phyloP scores from a whole-genome alignment of 2,329 filamentous ascomycete species.

The Botrytis tulipae region DNA sequence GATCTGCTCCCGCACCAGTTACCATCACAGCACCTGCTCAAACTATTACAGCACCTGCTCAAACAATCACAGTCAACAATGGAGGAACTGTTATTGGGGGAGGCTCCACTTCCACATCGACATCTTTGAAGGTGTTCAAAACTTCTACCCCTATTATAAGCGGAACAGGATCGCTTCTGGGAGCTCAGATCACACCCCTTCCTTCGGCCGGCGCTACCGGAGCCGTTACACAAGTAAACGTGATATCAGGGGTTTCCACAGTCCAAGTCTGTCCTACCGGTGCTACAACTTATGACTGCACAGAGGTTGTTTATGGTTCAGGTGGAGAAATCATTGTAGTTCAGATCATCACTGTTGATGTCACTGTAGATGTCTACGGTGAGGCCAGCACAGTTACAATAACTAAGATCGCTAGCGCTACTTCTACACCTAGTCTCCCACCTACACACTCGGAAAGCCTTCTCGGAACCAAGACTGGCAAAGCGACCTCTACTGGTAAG shows the following conservation, averaged over 20 bases:
- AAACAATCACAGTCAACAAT: slow-evolving; percentile 7
- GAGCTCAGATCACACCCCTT: slow-evolving; percentile 3
- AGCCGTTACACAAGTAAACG: slow-evolving; percentile 19
- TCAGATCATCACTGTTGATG: slow-evolving; percentile 19
- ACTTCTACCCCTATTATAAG: slow-evolving; percentile 12
- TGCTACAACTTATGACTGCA: slow-evolving; percentile 16
- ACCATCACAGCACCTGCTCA: slow-evolving; percentile 9
- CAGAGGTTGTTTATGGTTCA: slow-evolving; percentile 15
- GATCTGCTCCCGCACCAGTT: background rate
- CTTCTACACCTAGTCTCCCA: slow-evolving; percentile 18
- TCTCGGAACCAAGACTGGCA: background rate
- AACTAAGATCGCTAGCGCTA: slow-evolving; percentile 14
- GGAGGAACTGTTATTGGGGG: background rate
- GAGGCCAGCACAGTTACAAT: slow-evolving; percentile 14
- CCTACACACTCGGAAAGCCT: background rate
- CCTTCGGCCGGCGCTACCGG: background rate
- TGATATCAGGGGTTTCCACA: slow-evolving; percentile 17
- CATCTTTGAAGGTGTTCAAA: slow-evolving; percentile 11
- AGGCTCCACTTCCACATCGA: background rate
- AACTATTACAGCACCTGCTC: background rate
- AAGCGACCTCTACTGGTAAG: background rate
- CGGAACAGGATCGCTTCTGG: slow-evolving; percentile 9
- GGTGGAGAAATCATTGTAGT: slow-evolving; percentile 13
- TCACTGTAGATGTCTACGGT: slow-evolving; percentile 14
- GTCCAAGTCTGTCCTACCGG: slow-evolving; percentile 20